A percentile compares a stretch with the other conserved stretches of the same genome.
These are phyloP conservation scores for Phlyctochytrium bullatum DNA, from an alignment of 192 early-diverging fungal genomes.

Conservation along the genomic window DNA sequence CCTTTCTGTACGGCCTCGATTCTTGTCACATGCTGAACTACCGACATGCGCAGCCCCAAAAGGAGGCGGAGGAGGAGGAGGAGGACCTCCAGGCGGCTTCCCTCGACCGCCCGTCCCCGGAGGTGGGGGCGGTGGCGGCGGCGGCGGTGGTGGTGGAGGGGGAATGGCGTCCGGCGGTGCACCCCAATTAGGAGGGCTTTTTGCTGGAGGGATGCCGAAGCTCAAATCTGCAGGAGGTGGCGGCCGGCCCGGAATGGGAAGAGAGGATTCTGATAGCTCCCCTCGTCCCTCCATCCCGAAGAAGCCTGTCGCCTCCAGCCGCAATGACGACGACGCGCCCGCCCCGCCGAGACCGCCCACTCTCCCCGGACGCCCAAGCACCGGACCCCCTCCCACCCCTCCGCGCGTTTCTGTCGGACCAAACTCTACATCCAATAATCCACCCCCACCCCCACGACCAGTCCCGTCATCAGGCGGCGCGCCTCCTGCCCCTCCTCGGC, in stretches of 20 bases:
- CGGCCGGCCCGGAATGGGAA: background rate
- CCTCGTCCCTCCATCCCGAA: slow-evolving; percentile 9
- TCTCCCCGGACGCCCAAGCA: background rate
- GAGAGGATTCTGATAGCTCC: slow-evolving; percentile 12
- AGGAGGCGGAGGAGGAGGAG: slow-evolving; percentile 33
- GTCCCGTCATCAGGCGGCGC: slow-evolving; percentile 22
- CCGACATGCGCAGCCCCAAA: slow-evolving; percentile 16
- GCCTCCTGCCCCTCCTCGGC: slow-evolving; percentile 19
- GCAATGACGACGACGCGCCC: slow-evolving; percentile 1
- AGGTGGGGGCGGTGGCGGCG: slow-evolving; percentile 25
- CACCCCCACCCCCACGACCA: slow-evolving; percentile 15
- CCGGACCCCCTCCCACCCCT: slow-evolving; percentile 16
- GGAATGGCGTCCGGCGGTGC: slow-evolving; percentile 31
- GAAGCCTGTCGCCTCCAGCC: slow-evolving; percentile 18
- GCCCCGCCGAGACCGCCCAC: slow-evolving; percentile 22
- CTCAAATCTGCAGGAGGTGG: slow-evolving; percentile 38
- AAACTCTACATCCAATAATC: slow-evolving; percentile 9
- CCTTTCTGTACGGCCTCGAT: no score
- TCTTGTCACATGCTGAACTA: no score
- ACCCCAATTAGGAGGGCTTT: slow-evolving; percentile 50
- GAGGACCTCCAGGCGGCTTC: slow-evolving; percentile 8
- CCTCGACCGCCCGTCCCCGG: slow-evolving; percentile 25
- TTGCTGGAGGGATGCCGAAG: slow-evolving; percentile 62
- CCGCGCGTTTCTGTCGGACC: slow-evolving; percentile 8
- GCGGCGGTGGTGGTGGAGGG: slow-evolving; percentile 25